Percentiles rank a stretch among this genome's conserved stretches.
These are phyloP conservation scores for Penicillium taxi DNA, from an alignment of 495 filamentous ascomycete genomes.

Conservation along the genomic window DNA sequence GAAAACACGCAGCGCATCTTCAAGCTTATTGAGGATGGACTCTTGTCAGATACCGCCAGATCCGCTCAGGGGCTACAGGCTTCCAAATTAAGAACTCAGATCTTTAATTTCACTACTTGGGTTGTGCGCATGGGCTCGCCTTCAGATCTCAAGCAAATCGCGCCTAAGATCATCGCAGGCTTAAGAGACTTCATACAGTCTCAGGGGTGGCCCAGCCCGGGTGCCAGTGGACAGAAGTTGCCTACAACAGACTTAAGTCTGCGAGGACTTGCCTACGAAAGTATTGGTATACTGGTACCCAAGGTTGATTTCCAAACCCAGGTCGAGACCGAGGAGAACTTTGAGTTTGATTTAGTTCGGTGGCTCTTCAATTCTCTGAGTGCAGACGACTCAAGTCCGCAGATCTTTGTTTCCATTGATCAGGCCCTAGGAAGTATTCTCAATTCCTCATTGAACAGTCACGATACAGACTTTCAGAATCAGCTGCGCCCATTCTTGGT, in stretches of 20 bases:
- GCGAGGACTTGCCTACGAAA: constrained; percentile 72
- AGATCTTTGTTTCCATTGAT: constrained; percentile 78
- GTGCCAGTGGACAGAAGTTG: constrained; percentile 34
- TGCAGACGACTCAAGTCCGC: constrained; percentile 65
- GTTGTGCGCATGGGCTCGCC: constrained; percentile 65
- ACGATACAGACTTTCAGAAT: constrained; percentile 36
- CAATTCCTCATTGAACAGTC: constrained; percentile 44
- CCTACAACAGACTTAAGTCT: constrained; percentile 56
- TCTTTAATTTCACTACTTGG: constrained; percentile 88
- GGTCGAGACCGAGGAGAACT: constrained; percentile 32
- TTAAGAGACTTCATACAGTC: constrained; percentile 66
- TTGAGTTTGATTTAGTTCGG: constrained; percentile 52
- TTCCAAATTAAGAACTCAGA: constrained; percentile 65
- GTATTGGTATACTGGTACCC: constrained; percentile 68
- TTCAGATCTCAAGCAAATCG: constrained; percentile 52
- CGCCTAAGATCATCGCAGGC: constrained; percentile 59
- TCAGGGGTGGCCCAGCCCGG: constrained; percentile 73
- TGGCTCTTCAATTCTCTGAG: constrained; percentile 80
- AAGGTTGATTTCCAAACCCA: constrained; percentile 33
- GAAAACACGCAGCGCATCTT: constrained; percentile 56
- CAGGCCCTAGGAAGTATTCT: constrained; percentile 76
- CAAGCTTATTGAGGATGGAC: constrained; percentile 59
- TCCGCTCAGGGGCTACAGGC: constrained; percentile 57
- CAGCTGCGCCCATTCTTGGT: constrained; percentile 55
- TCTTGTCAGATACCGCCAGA: constrained; percentile 41